Evolutionary conservation across 169 alveolate species (phyloP), one percentile per base, ranked within the genome.

Genomic region (Besnoitia besnoiti): DNA sequence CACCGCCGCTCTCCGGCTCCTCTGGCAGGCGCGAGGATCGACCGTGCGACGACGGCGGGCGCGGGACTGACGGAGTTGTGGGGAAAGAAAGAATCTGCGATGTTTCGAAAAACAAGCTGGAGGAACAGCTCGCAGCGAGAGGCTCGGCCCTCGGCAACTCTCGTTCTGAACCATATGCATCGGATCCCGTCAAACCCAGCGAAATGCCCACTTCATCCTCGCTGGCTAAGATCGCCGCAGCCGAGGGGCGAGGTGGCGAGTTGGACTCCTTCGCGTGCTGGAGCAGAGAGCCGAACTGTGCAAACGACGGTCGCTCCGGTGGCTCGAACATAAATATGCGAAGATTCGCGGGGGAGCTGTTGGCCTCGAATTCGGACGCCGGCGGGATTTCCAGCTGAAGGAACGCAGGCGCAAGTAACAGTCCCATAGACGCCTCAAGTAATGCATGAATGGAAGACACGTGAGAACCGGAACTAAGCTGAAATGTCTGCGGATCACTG

Each of bases 271-370:
- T n/a, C n/a, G n/a, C n/a, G n/a, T n/a, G n/a, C n/a, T n/a, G n/a
- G n/a, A n/a, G n/a, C n/a, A n/a, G n/a, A n/a, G n/a, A n/a, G n/a
- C n/a, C n/a, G n/a, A n/a, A n/a, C n/a, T n/a, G n/a, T n/a, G n/a
- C n/a, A 51, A 24, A 51, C 14, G 24, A 24, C 14, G 67, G 67
- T 24, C 67, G 82, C 8, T 16, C 44, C 27, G 82, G n/a, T 19
- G 82, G 82, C 21, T 73, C 82, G 82, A 73, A 73, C n/a, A 73
- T 39, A 37, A 73, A 73, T 16, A 73, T 27, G 82, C 82, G 82
- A 1, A 73, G 82, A 16, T n/a, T 55, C 12, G 33, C 33, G 1
- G 67, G 24, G 30, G 67, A 55, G 24, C 27, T n/a, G 12, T 3
- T 5, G 1, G 12, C 67, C 12, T 55, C 67, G 67, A n/a, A n/a